phyloP scores from a whole-genome alignment of 1,284 basidiomycete genomes.

The Microbotryum lychnidis-dioicae region DNA sequence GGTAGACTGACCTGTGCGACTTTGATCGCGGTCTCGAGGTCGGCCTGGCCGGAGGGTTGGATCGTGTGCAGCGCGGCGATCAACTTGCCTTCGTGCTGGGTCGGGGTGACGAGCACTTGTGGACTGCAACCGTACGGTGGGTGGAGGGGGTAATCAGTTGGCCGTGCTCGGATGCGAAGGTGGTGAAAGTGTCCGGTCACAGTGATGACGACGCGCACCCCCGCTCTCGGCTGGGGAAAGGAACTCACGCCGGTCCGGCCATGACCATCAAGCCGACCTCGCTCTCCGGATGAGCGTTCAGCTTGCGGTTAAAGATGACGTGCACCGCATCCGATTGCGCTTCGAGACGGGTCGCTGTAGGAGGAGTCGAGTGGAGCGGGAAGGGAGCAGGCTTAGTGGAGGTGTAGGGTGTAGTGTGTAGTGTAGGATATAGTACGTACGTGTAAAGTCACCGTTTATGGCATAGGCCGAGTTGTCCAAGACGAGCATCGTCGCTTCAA shows the following conservation, averaged over 20 bases:
- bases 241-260: slow-evolving; percentile 68
- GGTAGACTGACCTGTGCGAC: slow-evolving; percentile 57
- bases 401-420: slow-evolving; percentile 42
- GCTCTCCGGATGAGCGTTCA: slow-evolving; percentile 91
- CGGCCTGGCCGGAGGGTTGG: slow-evolving; percentile 61
- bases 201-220: not conserved
- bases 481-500: slow-evolving; percentile 83
- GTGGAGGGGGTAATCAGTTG: too few species aligned
- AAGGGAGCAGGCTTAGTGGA: slow-evolving; percentile 45
- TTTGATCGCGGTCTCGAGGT: slow-evolving; percentile 81
- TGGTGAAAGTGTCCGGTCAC: too few species aligned
- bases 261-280: slow-evolving; percentile 97
- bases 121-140: slow-evolving; percentile 50
- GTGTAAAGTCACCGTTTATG: slow-evolving; percentile 82
- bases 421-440: slow-evolving; percentile 37
- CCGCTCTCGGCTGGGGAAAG: not conserved
- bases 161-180: too few species aligned
- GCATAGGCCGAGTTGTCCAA: slow-evolving; percentile 43
- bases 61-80: slow-evolving; percentile 67
- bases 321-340: slow-evolving; percentile 89
- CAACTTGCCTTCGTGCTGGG: slow-evolving; percentile 89
- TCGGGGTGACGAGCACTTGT: slow-evolving; percentile 89
- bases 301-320: slow-evolving; percentile 85
- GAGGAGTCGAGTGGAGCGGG: not conserved
- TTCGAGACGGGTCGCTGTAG: slow-evolving; percentile 50